These are phyloP conservation scores for Pichia sp. DNA, from an alignment of 1,139 yeast genomes.

Conservation along the genomic window DNA sequence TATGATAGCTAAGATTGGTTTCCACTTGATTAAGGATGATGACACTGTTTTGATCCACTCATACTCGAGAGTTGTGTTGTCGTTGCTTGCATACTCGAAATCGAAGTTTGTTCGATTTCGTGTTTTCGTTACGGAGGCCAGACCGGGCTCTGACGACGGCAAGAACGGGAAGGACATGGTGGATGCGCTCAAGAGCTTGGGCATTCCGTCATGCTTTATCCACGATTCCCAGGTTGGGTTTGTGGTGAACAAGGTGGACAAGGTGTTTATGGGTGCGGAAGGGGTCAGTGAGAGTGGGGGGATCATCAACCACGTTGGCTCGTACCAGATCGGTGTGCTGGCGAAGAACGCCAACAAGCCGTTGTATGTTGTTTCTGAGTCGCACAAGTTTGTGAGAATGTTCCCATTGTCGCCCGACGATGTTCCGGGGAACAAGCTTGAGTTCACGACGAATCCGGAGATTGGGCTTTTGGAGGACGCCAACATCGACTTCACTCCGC, in stretches of 20 bases:
- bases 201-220: conserved; percentile 85
- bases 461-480: conserved; percentile 29
- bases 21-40: conserved; percentile 88
- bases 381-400: conserved; percentile 93
- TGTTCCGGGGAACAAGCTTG: conserved; percentile 50
- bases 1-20: conserved; percentile 82
- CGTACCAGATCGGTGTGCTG: conserved; percentile 89
- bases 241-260: conserved; percentile 86
- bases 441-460: conserved; percentile 39
- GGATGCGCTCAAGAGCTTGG: conserved; percentile 58
- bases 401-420: conserved; percentile 94
- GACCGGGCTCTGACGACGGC: conserved; percentile 56
- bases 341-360: conserved; percentile 92
- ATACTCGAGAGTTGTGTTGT: conserved; percentile 82
- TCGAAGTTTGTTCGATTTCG: conserved; percentile 72
- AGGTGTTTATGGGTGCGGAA: conserved; percentile 95
- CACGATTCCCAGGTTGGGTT: conserved; percentile 95
- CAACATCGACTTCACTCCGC: conserved; percentile 86
- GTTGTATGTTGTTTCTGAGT: conserved; percentile 88
- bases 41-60: conserved; percentile 90
- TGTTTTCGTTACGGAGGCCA: conserved; percentile 88
- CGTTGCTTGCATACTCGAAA: conserved; percentile 71
- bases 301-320: conserved; percentile 90
- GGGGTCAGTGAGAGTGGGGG: conserved; percentile 99
- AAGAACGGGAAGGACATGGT: conserved; percentile 75